Evolutionary conservation across 257 asterid species (phyloP), one percentile per base, ranked within the genome.

Genomic region (Mentha longifolia): DNA sequence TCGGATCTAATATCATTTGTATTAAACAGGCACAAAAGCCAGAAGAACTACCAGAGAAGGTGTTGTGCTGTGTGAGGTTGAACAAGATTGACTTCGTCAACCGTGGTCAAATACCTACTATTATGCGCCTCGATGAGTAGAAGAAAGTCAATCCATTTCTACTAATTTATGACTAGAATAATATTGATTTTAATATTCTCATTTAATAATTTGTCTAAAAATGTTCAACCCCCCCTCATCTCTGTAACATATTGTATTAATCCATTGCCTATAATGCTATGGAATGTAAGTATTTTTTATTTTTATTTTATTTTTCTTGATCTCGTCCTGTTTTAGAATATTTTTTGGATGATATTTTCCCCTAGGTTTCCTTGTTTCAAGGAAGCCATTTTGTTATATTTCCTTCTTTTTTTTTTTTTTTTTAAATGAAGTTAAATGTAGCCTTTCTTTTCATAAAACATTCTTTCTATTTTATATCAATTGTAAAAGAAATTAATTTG

Each of bases 51-150:
- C 96, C 96, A 5, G 96, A 89, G 80, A 81, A 79, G 70, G 80
- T 89, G 15, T 76, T 89, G 12, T 80, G 93, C 68, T 87, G 93
- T 58, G 73, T 76, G 78, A 80, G 96, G 52, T n/a, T 89, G 78
- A 89, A 85, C 88, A 87, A 87, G 85, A 85, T 89, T 22, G 93
- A 89, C 79, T 89, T 89, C 65, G 86, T 82, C 57, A 85, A 87
- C 82, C 83, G 55, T 19, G 96, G 96, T 20, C 91, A 87, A 73
- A 87, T 87, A 75, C 88, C 93, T 30, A 82, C 85, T 0, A 78
- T 89, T 15, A 70, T 78, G 42, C 77, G 75, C 65, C 75, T 79
- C 9, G 85, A 83, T 12, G 80, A 11, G 15, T 9, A 42, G 47
- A 35, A 33, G 37, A 33, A 33, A 33, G 37, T 33, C 37, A 33